Base-by-base conservation (phyloP, 371 early-diverging fungal genomes). In the Neoconidiobolus thromboides region DNA sequence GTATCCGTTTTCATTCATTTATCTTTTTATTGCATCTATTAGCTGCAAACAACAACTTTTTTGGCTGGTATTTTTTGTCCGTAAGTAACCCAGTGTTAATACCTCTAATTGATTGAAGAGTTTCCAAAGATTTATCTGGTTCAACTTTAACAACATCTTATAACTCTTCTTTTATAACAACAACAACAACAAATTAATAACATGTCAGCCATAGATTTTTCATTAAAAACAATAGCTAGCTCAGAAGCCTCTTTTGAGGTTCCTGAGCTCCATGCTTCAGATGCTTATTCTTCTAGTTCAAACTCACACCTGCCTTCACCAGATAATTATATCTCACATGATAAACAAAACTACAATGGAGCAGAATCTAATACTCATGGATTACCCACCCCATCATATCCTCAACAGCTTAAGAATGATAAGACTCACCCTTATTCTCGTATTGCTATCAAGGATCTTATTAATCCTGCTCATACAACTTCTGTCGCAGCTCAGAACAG, bases 271-370 rank as follows among this genome's bases (percentile, higher is more conserved):
- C 57, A 57, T 43, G 14, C 44, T 3, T 57, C 57, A 2, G 40
- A 40, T 43, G 44, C 41, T n/a, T 38, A 42, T 36, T 57, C 57
- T 3, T 57, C 57, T n/a, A 44, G 43, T 9, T 38, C 40, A 14
- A 57, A 40, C 57, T 57, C 57, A 12, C 57, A 57, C n/a, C 57
- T 57, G 12, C 57, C 57, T n/a, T 57, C 57, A 6, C 57, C 57
- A 6, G 38, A 57, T 9, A 15, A 40, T 41, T 26, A 41, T 3
- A 12, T 43, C 57, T 37, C 2, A 57, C 42, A 26, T 44, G n/a
- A 43, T 44, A 40, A 2, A 3, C 43, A 6, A 41, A 41, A n/a
- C 41, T 14, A 12, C 14, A 12, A 57, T 37, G 15, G 41, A 4
- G 5, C 26, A 43, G n/a, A 41, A 15, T n/a, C 12, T 26, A 7